Evolutionary conservation across 2,329 filamentous ascomycete genomes (phyloP).

Genomic region (Bipolaris sorokiniana): DNA sequence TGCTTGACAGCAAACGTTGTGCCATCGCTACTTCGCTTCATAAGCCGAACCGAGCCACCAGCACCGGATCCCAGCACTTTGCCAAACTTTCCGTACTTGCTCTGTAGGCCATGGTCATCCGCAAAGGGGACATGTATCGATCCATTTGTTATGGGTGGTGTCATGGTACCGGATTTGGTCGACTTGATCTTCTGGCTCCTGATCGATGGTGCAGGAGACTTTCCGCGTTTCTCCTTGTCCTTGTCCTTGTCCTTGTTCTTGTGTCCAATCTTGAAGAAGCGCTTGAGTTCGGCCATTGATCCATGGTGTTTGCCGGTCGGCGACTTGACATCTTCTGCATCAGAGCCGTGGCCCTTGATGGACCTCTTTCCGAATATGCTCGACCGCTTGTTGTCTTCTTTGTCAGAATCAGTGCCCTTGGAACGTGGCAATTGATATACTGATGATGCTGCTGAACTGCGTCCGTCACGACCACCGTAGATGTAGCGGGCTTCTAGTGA

Average conservation of each 20-base stretch:
- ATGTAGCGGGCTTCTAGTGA: conserved; percentile 82
- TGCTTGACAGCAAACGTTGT: conserved; percentile 98
- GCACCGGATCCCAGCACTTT: conserved; percentile 93
- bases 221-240: conserved; percentile 59
- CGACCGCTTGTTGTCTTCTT: conserved; percentile 57
- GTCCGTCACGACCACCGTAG: conserved; percentile 76
- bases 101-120: conserved; percentile 87
- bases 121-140: conserved; percentile 74
- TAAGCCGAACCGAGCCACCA: conserved; percentile 88
- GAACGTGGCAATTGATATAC: conserved; percentile 54
- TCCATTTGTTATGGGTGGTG: conserved; percentile 44
- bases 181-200: conserved; percentile 62
- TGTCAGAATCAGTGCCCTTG: conserved; percentile 47
- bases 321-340: conserved; percentile 49
- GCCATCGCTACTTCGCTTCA: conserved; percentile 91
- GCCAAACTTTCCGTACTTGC: conserved; percentile 95
- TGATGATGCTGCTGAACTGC: conserved; percentile 50
- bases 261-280: conserved; percentile 88
- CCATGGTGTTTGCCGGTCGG: conserved; percentile 60
- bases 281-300: conserved; percentile 92
- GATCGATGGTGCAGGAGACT: conserved; percentile 66
- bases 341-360: conserved; percentile 54
- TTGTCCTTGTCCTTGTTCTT: conserved; percentile 61
- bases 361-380: conserved; percentile 60
- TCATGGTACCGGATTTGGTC: conserved; percentile 46